Evolutionary conservation across 495 filamentous ascomycete species (phyloP).

Genomic region (Stereocaulon alpinum): DNA sequence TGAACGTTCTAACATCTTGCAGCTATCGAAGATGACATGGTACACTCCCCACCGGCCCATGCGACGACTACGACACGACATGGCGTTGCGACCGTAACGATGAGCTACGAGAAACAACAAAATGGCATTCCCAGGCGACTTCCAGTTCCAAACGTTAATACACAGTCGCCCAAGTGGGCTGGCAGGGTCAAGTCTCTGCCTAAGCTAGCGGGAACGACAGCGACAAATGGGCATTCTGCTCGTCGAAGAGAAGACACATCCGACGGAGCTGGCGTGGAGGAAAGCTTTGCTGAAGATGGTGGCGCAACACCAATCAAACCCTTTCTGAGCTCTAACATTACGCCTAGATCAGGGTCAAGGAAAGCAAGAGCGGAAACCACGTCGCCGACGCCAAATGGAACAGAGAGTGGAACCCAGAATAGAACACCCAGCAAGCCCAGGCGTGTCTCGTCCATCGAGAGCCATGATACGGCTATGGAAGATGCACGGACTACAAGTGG

Average conservation of each 20-base stretch:
- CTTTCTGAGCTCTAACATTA: constrained; percentile 56
- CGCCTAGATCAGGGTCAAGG: constrained; percentile 59
- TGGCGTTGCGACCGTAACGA: constrained; percentile 2
- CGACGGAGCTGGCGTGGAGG: constrained; percentile 28
- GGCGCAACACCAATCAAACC: constrained; percentile 41
- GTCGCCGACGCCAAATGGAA: constrained; percentile 49
- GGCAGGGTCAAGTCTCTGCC: constrained; percentile 20
- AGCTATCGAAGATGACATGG: constrained; percentile 4
- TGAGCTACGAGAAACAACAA: constrained; percentile 8
- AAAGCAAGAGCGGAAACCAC: constrained; percentile 55
- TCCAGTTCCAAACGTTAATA: background rate
- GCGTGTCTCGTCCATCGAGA: constrained; percentile 26
- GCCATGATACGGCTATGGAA: constrained; percentile 21
- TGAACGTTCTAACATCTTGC: background rate
- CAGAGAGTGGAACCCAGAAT: constrained; percentile 41
- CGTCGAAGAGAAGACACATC: constrained; percentile 31
- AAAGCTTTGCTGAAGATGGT: constrained; percentile 26
- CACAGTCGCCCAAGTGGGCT: constrained; percentile 8
- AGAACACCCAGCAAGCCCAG: constrained; percentile 31
- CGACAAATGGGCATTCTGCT: constrained; percentile 27
- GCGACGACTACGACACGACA: background rate
- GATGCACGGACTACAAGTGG: constrained; percentile 3
- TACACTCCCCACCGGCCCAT: constrained; percentile 2
- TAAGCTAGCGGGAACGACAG: constrained; percentile 35
- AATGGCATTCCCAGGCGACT: constrained; percentile 8